Conservation (phyloP, 2,329 filamentous ascomycete genomes). For the Talaromyces albobiverticillius region DNA sequence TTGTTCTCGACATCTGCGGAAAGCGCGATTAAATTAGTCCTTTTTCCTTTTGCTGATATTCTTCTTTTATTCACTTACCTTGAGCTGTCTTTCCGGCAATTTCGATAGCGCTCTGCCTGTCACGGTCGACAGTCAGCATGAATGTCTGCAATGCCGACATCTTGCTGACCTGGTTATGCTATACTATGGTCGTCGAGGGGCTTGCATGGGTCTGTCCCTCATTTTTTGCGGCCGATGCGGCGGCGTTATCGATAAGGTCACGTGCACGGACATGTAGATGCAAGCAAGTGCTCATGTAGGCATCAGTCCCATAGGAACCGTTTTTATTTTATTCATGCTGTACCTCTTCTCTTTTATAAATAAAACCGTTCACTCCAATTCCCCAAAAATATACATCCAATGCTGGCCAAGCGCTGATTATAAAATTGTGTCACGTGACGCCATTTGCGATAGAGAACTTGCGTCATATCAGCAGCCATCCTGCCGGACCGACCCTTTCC, state of each 20-base stretch:
- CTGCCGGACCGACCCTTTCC: background rate
- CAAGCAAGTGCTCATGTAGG: background rate
- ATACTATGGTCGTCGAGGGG: background rate
- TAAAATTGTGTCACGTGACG: background rate
- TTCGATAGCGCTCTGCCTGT: slow-evolving; percentile 44
- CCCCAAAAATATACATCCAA: no score
- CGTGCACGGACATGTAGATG: slow-evolving; percentile 18
- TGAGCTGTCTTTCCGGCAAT: slow-evolving; percentile 45
- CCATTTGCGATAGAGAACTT: background rate
- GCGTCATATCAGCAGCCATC: slow-evolving; percentile 15
- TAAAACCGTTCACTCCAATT: no score
- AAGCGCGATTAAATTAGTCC: slow-evolving; percentile 11
- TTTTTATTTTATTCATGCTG: no score
- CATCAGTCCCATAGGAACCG: no score
- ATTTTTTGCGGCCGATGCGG: slow-evolving; percentile 21
- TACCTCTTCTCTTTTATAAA: no score
- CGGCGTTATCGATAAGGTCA: slow-evolving; percentile 34
- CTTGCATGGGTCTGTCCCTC: slow-evolving; percentile 15
- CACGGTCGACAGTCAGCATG: slow-evolving; percentile 46
- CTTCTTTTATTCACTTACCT: slow-evolving; percentile 32
- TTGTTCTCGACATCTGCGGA: slow-evolving; percentile 56
- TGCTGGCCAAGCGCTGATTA: no score
- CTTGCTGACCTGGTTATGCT: slow-evolving; percentile 20
- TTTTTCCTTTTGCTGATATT: no score
- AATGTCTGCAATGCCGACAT: slow-evolving; percentile 51